phyloP scores from a whole-genome alignment of 163 green algal species.

The Chlamydomonas reinhardtii region DNA sequence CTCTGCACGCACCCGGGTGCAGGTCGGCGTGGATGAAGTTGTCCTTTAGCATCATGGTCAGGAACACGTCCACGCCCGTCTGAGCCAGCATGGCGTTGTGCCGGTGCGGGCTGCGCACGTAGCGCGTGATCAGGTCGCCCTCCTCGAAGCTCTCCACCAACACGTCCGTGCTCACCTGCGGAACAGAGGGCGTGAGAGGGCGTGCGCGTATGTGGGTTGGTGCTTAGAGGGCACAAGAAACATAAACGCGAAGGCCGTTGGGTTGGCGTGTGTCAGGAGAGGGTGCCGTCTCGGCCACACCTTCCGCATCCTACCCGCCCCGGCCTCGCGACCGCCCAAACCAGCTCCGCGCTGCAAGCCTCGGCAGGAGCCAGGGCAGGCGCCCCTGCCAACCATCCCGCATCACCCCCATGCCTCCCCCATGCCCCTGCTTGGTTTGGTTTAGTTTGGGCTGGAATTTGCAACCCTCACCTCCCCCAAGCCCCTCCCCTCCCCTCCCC shows the following conservation, averaged over 20 bases:
- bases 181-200: constrained; percentile 25
- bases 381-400: too few species aligned
- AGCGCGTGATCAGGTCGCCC: constrained; percentile 73
- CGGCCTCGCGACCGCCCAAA: too few species aligned
- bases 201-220: too few species aligned
- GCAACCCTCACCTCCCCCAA: not conserved
- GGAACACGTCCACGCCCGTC: constrained; percentile 65
- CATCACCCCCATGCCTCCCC: not conserved
- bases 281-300: too few species aligned
- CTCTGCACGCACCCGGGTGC: constrained; percentile 87
- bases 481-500: not conserved
- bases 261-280: too few species aligned
- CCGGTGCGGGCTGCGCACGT: constrained; percentile 39
- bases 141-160: constrained; percentile 93
- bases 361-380: too few species aligned
- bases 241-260: too few species aligned
- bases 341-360: too few species aligned
- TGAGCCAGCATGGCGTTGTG: constrained; percentile 52
- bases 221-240: too few species aligned
- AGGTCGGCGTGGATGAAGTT: constrained; percentile 98
- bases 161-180: constrained; percentile 81
- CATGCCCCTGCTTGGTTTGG: too few species aligned
- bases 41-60: constrained; percentile 90
- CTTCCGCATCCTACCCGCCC: too few species aligned
- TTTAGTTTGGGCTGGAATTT: too few species aligned